Base-by-base conservation (phyloP, 2,329 filamentous ascomycete species). In the Plenodomus biglobosus region DNA sequence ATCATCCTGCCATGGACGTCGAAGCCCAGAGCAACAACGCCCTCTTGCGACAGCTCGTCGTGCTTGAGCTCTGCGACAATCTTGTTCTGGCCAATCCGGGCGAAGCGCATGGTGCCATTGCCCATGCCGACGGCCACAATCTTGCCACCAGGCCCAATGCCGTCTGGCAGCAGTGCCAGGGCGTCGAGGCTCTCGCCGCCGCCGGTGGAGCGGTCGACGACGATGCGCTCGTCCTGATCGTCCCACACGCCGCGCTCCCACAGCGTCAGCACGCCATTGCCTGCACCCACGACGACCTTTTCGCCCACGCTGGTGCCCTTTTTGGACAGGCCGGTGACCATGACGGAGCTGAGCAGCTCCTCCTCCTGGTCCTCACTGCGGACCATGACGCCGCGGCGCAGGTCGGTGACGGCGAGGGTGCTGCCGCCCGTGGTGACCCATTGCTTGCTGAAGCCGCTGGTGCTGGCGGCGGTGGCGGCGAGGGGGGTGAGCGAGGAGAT, bases 171-270 rank as follows among this genome's bases (percentile, higher is more conserved):
- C 43, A 87, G 73, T 1, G 83, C 79, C 51, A 96, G 76, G n/a
- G 85, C 81, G 65, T 97, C 92, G 36, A 96, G 75, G 50, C 88
- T 90, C 70, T 95, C 91, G 38, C 83, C 89, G 8, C 84, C 86
- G 17, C 78, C 81, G 8, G 78, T 74, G 18, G 74, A 76, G 21
- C 75, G 72, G 57, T 90, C 85, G 8, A 96, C 84, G 40, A 88
- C 84, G 62, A 96, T 88, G 43, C 91, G 83, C 73, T 95, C 91
- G 60, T 95, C 89, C 69, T 96, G 90, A 69, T 97, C 92, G 65
- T 95, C 92, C 92, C 94, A 97, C 1, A 88, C 84, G 1, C 92
- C 92, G 58, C 87, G 87, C 71, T 99, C 92, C 92, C 94, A 99
- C 6, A 97, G 76, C 3, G 92, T 96, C 54, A 97, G 71, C 1